Evolutionary conservation across 1,284 basidiomycete genomes (phyloP).

Genomic region (Melampsora larici-populina): DNA sequence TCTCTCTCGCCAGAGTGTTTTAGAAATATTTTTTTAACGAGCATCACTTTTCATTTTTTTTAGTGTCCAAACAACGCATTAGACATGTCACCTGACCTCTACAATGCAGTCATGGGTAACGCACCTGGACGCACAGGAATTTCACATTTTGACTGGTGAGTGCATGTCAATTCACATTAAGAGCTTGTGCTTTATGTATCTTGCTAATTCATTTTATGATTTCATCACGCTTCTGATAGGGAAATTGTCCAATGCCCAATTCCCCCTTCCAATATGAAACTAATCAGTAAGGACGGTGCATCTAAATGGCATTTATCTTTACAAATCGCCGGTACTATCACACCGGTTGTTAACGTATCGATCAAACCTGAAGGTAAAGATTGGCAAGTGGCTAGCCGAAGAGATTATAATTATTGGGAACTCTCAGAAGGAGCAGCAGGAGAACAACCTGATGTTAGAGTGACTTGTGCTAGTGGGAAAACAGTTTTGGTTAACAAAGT

Average conservation of each 20-base stretch:
- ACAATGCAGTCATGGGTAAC: constrained; percentile 14
- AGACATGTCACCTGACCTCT: constrained; percentile 19
- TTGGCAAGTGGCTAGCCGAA: background rate
- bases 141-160: constrained; percentile 14
- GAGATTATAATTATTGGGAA: constrained; percentile 31
- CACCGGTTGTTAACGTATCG: constrained; percentile 2
- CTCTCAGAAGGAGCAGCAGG: background rate
- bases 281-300: constrained; percentile 26
- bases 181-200: background rate
- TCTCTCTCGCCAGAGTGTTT: background rate
- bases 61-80: constrained; percentile 12
- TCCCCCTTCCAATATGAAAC: background rate
- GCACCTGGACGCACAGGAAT: background rate
- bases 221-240: background rate
- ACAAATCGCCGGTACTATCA: constrained; percentile 3
- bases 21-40: background rate
- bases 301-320: constrained; percentile 28
- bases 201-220: too few species aligned
- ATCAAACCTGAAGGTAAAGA: background rate
- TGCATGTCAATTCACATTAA: background rate
- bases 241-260: constrained; percentile 19
- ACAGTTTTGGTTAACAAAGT: background rate
- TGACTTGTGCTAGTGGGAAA: constrained; percentile 6
- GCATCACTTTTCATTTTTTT: background rate
- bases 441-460: constrained; percentile 1